A percentile compares a stretch with the other conserved stretches of the same genome.
These are phyloP conservation scores for Venturia pyrina DNA, from an alignment of 2,329 filamentous ascomycete species.

Conservation along the genomic window DNA sequence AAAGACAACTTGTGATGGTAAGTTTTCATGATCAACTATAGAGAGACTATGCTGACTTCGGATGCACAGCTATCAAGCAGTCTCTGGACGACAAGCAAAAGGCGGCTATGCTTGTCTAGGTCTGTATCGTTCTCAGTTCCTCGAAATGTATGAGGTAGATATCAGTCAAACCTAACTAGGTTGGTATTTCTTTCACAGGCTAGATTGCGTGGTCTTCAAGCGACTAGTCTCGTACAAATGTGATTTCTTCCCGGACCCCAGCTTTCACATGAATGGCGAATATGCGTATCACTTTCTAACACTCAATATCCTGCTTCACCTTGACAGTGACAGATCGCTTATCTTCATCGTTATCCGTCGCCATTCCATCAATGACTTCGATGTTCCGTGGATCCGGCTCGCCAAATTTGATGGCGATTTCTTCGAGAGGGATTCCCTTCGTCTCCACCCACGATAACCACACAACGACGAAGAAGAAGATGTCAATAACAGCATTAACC, in stretches of 20 bases:
- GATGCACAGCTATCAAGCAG: constrained; percentile 8
- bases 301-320: neutral
- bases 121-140: neutral
- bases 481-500: neutral
- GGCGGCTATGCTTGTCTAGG: constrained; percentile 13
- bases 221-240: too few species aligned
- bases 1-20: constrained; percentile 66
- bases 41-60: neutral
- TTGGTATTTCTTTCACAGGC: too few species aligned
- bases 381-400: neutral
- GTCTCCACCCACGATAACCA: constrained; percentile 4
- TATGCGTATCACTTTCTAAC: too few species aligned
- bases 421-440: neutral
- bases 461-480: neutral
- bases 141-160: neutral
- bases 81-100: constrained; percentile 11
- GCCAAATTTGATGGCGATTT: neutral
- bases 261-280: too few species aligned
- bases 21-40: neutral
- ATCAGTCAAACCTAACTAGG: too few species aligned
- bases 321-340: neutral
- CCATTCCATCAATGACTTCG: neutral
- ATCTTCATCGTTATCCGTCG: neutral
- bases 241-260: too few species aligned
- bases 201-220: too few species aligned